phyloP scores from a whole-genome alignment of 202 grass and related monocot species.

The Alloteropsis angusta region DNA sequence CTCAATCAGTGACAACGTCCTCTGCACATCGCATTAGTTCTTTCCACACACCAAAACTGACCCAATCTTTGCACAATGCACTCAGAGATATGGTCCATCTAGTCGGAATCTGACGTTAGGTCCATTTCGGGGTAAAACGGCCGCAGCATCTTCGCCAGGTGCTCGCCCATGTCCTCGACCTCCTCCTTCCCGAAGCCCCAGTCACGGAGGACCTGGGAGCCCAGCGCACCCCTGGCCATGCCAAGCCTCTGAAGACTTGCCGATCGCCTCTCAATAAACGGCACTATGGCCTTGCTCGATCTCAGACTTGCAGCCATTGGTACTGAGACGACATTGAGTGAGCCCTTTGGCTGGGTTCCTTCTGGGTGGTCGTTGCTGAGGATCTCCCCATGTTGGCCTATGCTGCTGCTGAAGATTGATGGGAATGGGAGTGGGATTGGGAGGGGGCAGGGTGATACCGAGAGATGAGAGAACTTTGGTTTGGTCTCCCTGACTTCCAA shows the following conservation, averaged over 20 bases:
- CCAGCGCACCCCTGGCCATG: constrained; percentile 35
- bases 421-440: constrained; percentile 81
- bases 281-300: constrained; percentile 54
- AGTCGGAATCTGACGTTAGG: constrained; percentile 53
- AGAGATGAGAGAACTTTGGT: constrained; percentile 65
- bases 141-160: constrained; percentile 52
- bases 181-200: constrained; percentile 94
- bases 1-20: too few relatives aligned
- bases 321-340: constrained; percentile 53
- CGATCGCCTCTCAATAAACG: constrained; percentile 62
- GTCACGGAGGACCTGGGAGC: constrained; percentile 40
- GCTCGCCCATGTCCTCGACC: constrained; percentile 67
- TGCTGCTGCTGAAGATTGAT: constrained; percentile 44
- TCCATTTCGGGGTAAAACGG: constrained; percentile 38
- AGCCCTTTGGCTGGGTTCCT: constrained; percentile 33
- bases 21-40: not conserved
- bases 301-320: constrained; percentile 62
- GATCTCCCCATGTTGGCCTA: constrained; percentile 63
- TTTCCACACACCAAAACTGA: not conserved
- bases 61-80: not conserved
- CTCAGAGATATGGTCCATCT: not conserved
- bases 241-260: constrained; percentile 51
- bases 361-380: constrained; percentile 11
- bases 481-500: constrained; percentile 28
- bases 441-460: constrained; percentile 53